Percentiles rank a stretch among this genome's conserved stretches.
Evolutionary conservation across 345 rosid species (phyloP).

Genomic region (Ceriops zippeliana): DNA sequence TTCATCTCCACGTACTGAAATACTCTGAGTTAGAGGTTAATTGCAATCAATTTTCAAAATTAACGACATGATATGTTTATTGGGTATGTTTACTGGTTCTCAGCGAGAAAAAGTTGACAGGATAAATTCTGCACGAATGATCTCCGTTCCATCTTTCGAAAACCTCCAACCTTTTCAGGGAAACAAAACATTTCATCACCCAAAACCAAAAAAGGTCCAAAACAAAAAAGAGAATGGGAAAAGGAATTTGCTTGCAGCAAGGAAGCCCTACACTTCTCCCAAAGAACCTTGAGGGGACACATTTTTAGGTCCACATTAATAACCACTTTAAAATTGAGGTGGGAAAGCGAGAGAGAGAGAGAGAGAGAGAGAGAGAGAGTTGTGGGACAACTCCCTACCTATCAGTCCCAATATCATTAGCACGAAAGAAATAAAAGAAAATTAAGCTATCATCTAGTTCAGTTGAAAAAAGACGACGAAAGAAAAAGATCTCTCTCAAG

Average conservation of each 20-base stretch:
- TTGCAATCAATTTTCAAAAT: neutral
- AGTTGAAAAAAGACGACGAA: neutral
- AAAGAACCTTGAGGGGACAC: conserved; percentile 41
- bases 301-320: conserved; percentile 42
- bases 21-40: no score
- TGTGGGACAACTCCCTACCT: conserved; percentile 15
- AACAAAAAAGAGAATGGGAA: neutral
- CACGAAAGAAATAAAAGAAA: conserved; percentile 16
- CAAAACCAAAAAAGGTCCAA: conserved; percentile 30
- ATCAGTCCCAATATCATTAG: conserved; percentile 42
- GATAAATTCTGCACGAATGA: neutral
- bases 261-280: conserved; percentile 38
- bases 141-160: neutral
- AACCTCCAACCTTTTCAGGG: conserved; percentile 11
- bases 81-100: neutral
- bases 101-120: no score
- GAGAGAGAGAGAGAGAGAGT: neutral
- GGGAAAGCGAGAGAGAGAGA: neutral
- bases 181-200: conserved; percentile 34
- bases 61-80: neutral
- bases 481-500: neutral
- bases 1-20: no score
- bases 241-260: conserved; percentile 31
- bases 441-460: conserved; percentile 2
- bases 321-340: conserved; percentile 49